Evolutionary conservation across 148 eudicot species (phyloP).

Genomic region (Silene conica): DNA sequence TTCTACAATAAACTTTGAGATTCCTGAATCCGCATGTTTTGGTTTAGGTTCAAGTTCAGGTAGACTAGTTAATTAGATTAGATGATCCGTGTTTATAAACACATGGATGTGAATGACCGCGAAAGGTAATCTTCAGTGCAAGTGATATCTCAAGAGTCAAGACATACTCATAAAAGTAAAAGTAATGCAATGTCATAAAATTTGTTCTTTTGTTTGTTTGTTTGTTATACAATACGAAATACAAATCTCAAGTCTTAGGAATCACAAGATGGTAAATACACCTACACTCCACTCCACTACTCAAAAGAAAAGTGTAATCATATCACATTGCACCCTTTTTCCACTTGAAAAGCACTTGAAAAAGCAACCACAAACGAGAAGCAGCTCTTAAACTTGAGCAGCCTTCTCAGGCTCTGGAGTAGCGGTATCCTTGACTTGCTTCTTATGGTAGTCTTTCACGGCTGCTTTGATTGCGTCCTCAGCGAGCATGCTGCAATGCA

Average conservation of each 20-base stretch:
- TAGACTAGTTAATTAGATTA: too few species aligned
- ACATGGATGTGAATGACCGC: too few species aligned
- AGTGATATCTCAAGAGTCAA: too few species aligned
- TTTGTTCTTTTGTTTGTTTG: too few species aligned
- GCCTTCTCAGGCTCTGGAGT: slow-evolving; percentile 41
- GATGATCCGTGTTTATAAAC: too few species aligned
- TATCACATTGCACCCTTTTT: background rate
- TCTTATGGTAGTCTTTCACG: slow-evolving; percentile 68
- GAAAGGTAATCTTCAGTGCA: too few species aligned
- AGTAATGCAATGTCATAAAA: too few species aligned
- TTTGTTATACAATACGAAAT: background rate
- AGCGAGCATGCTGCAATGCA: slow-evolving; percentile 98
- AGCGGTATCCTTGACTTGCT: slow-evolving; percentile 41
- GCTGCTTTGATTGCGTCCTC: slow-evolving; percentile 99
- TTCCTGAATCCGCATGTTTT: too few species aligned
- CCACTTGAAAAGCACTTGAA: slow-evolving; percentile 1
- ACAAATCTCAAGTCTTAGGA: background rate
- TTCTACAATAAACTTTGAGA: too few species aligned
- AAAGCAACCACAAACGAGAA: background rate
- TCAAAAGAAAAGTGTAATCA: background rate
- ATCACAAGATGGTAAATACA: background rate
- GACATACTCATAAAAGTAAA: too few species aligned
- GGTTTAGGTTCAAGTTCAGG: too few species aligned
- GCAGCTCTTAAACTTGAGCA: slow-evolving; percentile 44
- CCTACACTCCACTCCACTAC: background rate